Percentiles rank a stretch among this genome's conserved stretches.
Evolutionary conservation across 805 yeast genomes (phyloP).

Genomic region (Kodamaea leandrae): DNA sequence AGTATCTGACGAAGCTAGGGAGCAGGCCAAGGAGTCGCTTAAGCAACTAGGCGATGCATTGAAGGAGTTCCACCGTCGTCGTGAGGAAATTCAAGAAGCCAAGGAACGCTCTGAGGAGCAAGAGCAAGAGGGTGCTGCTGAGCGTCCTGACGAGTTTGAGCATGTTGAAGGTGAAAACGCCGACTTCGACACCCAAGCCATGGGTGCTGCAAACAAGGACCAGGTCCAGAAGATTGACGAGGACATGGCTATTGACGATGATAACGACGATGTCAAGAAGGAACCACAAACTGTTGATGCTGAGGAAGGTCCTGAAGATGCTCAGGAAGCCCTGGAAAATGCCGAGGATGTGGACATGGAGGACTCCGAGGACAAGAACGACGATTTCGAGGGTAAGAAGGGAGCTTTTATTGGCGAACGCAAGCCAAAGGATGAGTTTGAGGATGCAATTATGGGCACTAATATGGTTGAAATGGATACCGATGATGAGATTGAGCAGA

Average conservation of each 20-base stretch:
- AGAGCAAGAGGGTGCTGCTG: constrained; percentile 51
- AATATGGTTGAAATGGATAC: constrained; percentile 19
- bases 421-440: constrained; percentile 32
- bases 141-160: constrained; percentile 81
- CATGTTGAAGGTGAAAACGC: constrained; percentile 80
- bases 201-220: constrained; percentile 85
- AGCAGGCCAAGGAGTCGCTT: constrained; percentile 70
- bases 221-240: constrained; percentile 75
- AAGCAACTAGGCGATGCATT: constrained; percentile 88
- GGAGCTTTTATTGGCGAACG: constrained; percentile 54
- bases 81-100: constrained; percentile 80
- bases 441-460: constrained; percentile 23
- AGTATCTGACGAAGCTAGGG: constrained; percentile 53
- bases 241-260: constrained; percentile 79
- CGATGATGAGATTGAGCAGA: constrained; percentile 17
- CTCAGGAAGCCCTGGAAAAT: constrained; percentile 20
- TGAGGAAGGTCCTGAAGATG: constrained; percentile 17
- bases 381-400: constrained; percentile 47
- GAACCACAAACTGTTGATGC: constrained; percentile 3
- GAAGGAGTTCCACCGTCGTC: constrained; percentile 87
- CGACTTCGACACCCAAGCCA: constrained; percentile 80
- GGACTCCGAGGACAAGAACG: constrained; percentile 28
- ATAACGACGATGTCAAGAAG: constrained; percentile 22
- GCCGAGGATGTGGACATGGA: constrained; percentile 11
- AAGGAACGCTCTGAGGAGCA: constrained; percentile 37